Conservation (phyloP, 805 yeast genomes). For the Barnettozyma sp. region DNA sequence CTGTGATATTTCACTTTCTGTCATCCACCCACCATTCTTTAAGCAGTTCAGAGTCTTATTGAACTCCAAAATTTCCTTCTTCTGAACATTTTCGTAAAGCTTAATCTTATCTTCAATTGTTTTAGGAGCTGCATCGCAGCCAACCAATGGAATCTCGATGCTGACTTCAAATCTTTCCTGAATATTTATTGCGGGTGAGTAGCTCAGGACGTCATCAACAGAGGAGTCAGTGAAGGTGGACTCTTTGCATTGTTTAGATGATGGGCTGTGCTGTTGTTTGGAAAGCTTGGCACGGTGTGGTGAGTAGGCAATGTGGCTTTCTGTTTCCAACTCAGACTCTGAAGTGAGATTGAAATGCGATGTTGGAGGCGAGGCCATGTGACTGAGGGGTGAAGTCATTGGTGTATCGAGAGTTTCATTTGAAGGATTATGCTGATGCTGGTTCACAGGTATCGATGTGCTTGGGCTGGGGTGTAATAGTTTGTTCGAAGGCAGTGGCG, state of each 20-base stretch:
- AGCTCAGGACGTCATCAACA: conserved; percentile 4
- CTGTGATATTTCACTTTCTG: conserved; percentile 14
- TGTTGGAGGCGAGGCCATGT: conserved; percentile 2
- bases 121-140: conserved; percentile 8
- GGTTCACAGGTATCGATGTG: conserved; percentile 3
- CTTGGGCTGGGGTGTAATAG: not conserved
- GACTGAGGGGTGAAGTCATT: conserved; percentile 3
- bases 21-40: conserved; percentile 24
- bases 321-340: conserved; percentile 1
- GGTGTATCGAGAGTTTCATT: conserved; percentile 2
- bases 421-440: not conserved
- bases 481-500: conserved; percentile 17
- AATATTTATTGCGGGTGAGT: conserved; percentile 22
- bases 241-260: not conserved
- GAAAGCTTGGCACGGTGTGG: no score
- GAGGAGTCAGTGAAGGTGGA: no score
- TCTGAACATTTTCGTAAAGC: conserved; percentile 17
- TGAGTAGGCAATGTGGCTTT: no score
- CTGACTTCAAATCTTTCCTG: conserved; percentile 22
- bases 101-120: conserved; percentile 17
- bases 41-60: conserved; percentile 14
- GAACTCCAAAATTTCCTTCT: conserved; percentile 16
- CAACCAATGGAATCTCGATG: conserved; percentile 15
- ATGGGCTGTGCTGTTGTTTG: no score
- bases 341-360: conserved; percentile 1